These are phyloP conservation scores for Penstemon newberryi DNA, from an alignment of 257 asterid species.

Conservation along the genomic window DNA sequence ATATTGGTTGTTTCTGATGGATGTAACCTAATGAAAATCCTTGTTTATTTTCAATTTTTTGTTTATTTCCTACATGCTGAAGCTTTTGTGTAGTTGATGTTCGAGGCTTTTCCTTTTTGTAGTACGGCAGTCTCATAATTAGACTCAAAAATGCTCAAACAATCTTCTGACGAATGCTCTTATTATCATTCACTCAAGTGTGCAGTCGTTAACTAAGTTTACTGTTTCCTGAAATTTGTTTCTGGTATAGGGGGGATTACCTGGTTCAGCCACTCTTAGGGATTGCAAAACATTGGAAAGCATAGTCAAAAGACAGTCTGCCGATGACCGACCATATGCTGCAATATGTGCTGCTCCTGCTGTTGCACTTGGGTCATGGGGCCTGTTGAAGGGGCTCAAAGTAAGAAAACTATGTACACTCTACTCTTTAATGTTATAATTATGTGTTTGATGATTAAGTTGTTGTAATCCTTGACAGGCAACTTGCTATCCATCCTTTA, in stretches of 20 bases:
- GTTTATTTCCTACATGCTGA: not conserved
- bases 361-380: slow-evolving; percentile 92
- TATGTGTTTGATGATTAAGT: slow-evolving; percentile 10
- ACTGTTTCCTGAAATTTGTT: slow-evolving; percentile 10
- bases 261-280: slow-evolving; percentile 79
- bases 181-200: not conserved
- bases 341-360: slow-evolving; percentile 99
- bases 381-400: slow-evolving; percentile 78
- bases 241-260: slow-evolving; percentile 75
- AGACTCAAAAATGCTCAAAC: not conserved
- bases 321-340: slow-evolving; percentile 61
- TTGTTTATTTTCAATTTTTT: not conserved
- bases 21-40: not conserved
- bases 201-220: not conserved
- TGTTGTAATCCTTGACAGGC: slow-evolving; percentile 52
- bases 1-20: slow-evolving; percentile 10
- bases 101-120: too few relatives aligned
- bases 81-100: too few relatives aligned
- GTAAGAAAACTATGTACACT: slow-evolving; percentile 34
- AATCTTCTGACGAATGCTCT: not conserved
- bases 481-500: slow-evolving; percentile 87
- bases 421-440: not conserved
- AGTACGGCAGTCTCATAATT: not conserved
- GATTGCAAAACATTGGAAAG: slow-evolving; percentile 74
- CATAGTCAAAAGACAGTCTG: slow-evolving; percentile 73